Evolutionary conservation across 1,139 yeast species (phyloP).

Genomic region (Suhomyces chickasaworum): DNA sequence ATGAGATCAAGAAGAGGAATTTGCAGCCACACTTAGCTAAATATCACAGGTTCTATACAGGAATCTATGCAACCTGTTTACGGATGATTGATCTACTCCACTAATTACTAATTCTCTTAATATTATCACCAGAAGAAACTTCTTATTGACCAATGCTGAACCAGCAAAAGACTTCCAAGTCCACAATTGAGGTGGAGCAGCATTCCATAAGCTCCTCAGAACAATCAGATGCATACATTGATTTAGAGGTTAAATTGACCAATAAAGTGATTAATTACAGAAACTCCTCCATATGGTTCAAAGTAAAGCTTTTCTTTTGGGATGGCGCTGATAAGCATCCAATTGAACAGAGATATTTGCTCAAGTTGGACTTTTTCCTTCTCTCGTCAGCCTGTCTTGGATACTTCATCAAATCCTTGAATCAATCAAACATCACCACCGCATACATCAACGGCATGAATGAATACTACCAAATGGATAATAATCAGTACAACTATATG

Average conservation of each 20-base stretch:
- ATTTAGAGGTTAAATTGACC: slow-evolving; percentile 26
- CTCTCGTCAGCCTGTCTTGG: slow-evolving; percentile 25
- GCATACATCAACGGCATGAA: slow-evolving; percentile 67
- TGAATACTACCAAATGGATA: slow-evolving; percentile 51
- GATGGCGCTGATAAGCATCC: slow-evolving; percentile 52
- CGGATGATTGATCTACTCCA: neutral
- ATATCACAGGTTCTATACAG: neutral
- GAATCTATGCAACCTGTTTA: neutral
- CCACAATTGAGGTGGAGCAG: neutral
- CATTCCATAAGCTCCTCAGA: neutral
- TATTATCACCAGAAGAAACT: too few relatives aligned
- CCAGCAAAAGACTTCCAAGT: neutral
- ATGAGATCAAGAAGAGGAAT: too few relatives aligned
- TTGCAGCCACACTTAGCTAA: neutral
- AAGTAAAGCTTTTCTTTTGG: slow-evolving; percentile 41
- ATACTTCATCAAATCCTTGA: slow-evolving; percentile 35
- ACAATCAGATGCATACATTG: slow-evolving; percentile 11
- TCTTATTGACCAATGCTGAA: too few relatives aligned
- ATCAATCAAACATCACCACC: slow-evolving; percentile 48
- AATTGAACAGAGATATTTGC: slow-evolving; percentile 22
- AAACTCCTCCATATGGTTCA: slow-evolving; percentile 26
- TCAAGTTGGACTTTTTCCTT: slow-evolving; percentile 25
- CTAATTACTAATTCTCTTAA: too few relatives aligned
- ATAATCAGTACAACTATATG: slow-evolving; percentile 57
- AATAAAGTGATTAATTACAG: slow-evolving; percentile 32